These are phyloP conservation scores for Fallopia convolvulus DNA, from an alignment of 148 eudicot species.

Conservation along the genomic window DNA sequence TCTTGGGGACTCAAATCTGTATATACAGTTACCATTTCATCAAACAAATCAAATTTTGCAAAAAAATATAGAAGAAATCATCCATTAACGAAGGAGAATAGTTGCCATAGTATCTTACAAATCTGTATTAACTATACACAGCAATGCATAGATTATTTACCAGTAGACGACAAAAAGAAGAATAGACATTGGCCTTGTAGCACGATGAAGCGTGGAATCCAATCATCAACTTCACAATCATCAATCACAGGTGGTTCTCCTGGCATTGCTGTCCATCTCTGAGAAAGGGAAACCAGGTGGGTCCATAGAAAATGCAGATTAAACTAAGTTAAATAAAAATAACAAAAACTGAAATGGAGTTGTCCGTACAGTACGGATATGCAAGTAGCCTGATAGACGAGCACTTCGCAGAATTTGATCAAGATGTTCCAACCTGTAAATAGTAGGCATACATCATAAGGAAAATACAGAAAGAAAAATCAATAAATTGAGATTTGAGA, in stretches of 20 bases:
- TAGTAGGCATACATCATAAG: not conserved
- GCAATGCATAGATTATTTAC: constrained; percentile 21
- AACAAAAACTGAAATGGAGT: not conserved
- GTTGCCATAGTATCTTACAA: not conserved
- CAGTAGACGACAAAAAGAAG: constrained; percentile 67
- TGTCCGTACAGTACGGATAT: constrained; percentile 48
- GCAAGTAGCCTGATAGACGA: constrained; percentile 80
- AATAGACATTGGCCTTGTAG: constrained; percentile 80
- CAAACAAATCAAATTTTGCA: not conserved
- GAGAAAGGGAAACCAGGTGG: not conserved
- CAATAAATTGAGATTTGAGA: not conserved
- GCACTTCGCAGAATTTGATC: constrained; percentile 70
- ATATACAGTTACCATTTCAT: not conserved
- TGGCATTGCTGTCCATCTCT: constrained; percentile 97
- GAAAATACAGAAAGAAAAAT: not conserved
- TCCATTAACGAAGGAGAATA: not conserved
- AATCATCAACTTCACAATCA: constrained; percentile 86
- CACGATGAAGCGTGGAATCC: constrained; percentile 90
- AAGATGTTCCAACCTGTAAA: constrained; percentile 65
- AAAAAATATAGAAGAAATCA: not conserved
- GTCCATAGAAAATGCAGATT: not conserved
- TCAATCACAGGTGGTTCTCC: constrained; percentile 90
- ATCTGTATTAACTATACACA: not conserved
- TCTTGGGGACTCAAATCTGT: constrained; percentile 95
- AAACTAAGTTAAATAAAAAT: not conserved